Conservation (phyloP, 192 early-diverging fungal genomes). For the Lobosporangium transversale region DNA sequence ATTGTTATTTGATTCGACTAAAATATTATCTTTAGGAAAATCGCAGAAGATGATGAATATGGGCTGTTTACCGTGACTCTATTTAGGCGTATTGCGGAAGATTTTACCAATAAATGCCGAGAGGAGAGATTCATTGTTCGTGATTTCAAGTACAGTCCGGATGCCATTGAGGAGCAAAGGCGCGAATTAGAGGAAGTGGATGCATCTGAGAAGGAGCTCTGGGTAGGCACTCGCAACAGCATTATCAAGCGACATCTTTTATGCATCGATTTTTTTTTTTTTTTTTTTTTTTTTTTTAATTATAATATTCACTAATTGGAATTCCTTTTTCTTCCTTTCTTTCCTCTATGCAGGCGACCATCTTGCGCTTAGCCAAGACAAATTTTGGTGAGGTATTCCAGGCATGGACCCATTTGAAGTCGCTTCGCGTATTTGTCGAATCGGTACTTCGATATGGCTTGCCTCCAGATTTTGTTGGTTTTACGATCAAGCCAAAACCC, state of each 20-base stretch:
- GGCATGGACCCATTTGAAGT: conserved; percentile 96
- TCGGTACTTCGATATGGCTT: conserved; percentile 97
- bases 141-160: conserved; percentile 94
- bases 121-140: conserved; percentile 94
- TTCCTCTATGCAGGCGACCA: conserved; percentile 56
- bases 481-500: conserved; percentile 67
- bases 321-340: conserved; percentile 13
- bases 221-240: no score
- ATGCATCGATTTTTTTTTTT: neutral
- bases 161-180: conserved; percentile 81
- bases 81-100: conserved; percentile 89
- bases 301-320: neutral
- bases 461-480: conserved; percentile 86
- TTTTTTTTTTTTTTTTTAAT: neutral
- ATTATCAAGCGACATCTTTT: no score
- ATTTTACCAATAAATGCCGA: conserved; percentile 89
- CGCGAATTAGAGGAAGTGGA: conserved; percentile 71
- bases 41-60: conserved; percentile 97
- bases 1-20: conserved; percentile 2
- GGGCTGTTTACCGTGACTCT: conserved; percentile 90
- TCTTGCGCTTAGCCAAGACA: conserved; percentile 88
- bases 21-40: conserved; percentile 59
- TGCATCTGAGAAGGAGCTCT: conserved; percentile 72
- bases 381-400: conserved; percentile 95
- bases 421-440: conserved; percentile 95